These are phyloP conservation scores for Pachyrhizus erosus DNA, from an alignment of 306 rosid species.

Conservation along the genomic window DNA sequence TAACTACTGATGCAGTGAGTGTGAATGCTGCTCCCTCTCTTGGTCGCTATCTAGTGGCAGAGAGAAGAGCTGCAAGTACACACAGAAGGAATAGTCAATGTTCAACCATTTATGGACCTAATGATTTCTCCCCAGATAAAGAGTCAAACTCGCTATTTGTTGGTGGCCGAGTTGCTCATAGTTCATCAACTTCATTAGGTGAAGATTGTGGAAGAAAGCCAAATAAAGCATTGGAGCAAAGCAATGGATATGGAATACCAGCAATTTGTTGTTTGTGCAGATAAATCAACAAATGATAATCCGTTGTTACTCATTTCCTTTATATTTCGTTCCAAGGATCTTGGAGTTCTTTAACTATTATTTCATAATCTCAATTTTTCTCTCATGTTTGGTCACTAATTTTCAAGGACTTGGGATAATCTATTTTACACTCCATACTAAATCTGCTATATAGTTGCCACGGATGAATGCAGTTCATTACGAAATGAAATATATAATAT, in stretches of 20 bases:
- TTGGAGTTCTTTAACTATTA: neutral
- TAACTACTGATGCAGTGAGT: conserved; percentile 60
- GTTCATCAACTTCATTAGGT: conserved; percentile 31
- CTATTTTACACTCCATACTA: neutral
- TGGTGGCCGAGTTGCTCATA: conserved; percentile 47
- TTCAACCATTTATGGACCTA: conserved; percentile 43
- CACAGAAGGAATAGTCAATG: conserved; percentile 47
- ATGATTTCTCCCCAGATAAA: conserved; percentile 44
- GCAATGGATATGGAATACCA: conserved; percentile 48
- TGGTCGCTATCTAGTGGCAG: conserved; percentile 74
- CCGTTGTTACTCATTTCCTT: neutral
- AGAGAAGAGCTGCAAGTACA: conserved; percentile 51
- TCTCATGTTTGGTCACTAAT: conserved; percentile 29
- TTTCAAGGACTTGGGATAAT: neutral
- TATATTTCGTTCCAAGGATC: neutral
- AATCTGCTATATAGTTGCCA: neutral
- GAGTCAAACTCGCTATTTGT: conserved; percentile 49
- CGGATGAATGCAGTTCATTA: neutral
- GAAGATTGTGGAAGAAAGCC: conserved; percentile 41
- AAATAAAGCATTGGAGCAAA: conserved; percentile 46
- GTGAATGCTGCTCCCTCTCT: conserved; percentile 59
- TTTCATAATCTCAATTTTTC: conserved; percentile 6
- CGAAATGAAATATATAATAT: too few species aligned
- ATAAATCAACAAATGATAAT: conserved; percentile 23
- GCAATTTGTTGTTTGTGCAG: conserved; percentile 55